These are phyloP conservation scores for Pseudozyma flocculosa DNA, from an alignment of 1,284 basidiomycete species.

Conservation along the genomic window DNA sequence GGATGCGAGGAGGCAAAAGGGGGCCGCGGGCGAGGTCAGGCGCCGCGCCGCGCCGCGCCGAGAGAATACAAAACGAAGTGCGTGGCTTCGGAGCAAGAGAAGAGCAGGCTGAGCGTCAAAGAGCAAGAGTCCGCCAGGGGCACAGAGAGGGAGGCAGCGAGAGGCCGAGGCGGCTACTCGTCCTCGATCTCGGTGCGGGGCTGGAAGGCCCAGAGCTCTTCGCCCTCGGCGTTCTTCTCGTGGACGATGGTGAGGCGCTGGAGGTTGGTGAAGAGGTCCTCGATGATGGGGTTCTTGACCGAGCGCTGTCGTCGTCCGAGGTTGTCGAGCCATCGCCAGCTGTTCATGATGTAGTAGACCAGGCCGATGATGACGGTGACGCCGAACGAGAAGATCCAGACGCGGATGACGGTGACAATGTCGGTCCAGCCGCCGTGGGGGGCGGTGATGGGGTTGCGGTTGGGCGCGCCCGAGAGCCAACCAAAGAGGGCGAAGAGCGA, in stretches of 20 bases:
- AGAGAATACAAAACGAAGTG: too few species aligned
- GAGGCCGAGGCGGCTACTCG: constrained; percentile 32
- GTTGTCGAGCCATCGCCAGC: constrained; percentile 61
- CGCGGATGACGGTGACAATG: constrained; percentile 64
- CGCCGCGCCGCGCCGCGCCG: too few species aligned
- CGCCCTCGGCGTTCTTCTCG: constrained; percentile 57
- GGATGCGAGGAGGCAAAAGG: too few species aligned
- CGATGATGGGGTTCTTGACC: constrained; percentile 61
- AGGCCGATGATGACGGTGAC: constrained; percentile 62
- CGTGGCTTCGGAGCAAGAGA: too few species aligned
- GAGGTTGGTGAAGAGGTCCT: constrained; percentile 63
- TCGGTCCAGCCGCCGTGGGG: constrained; percentile 60
- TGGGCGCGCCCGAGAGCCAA: constrained; percentile 63
- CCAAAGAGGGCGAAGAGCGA: constrained; percentile 64
- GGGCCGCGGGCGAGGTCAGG: too few species aligned
- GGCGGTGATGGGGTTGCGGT: constrained; percentile 58
- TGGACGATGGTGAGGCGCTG: constrained; percentile 64
- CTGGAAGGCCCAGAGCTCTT: constrained; percentile 55
- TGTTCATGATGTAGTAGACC: constrained; percentile 60
- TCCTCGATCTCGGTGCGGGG: constrained; percentile 56
- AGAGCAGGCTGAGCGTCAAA: too few species aligned
- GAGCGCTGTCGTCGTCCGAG: constrained; percentile 61
- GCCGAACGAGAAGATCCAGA: constrained; percentile 64
- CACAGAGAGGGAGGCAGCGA: too few species aligned
- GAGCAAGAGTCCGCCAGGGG: too few species aligned